Conservation (phyloP, 805 yeast species). For the Zygosaccharomyces siamensis region DNA sequence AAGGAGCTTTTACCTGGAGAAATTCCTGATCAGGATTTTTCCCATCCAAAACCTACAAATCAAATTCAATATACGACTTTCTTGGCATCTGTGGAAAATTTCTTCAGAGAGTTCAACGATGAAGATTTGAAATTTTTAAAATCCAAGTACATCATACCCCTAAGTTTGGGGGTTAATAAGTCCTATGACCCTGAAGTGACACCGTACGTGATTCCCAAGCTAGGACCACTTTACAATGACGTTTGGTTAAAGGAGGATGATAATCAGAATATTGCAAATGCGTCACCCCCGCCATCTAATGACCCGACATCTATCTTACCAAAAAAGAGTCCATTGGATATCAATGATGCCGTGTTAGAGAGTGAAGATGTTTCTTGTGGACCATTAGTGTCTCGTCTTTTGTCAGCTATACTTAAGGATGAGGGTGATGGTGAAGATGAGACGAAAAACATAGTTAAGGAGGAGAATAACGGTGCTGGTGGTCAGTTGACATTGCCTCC, state of each 20-base stretch:
- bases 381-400: slow-evolving; percentile 76
- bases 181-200: slow-evolving; percentile 61
- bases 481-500: slow-evolving; percentile 1
- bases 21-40: slow-evolving; percentile 81
- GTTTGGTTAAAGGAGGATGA: slow-evolving; percentile 83
- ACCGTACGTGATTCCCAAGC: slow-evolving; percentile 77
- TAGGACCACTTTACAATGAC: slow-evolving; percentile 79
- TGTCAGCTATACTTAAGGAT: slow-evolving; percentile 64
- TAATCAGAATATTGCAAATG: slow-evolving; percentile 38
- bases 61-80: slow-evolving; percentile 91
- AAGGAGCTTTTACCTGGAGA: slow-evolving; percentile 77
- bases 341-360: slow-evolving; percentile 56
- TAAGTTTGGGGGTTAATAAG: slow-evolving; percentile 34
- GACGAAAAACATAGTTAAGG: slow-evolving; percentile 9
- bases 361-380: slow-evolving; percentile 81
- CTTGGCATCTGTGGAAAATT: slow-evolving; percentile 79
- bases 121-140: slow-evolving; percentile 77
- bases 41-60: slow-evolving; percentile 76
- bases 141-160: slow-evolving; percentile 55
- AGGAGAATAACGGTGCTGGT: slow-evolving; percentile 4
- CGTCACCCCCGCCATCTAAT: slow-evolving; percentile 45
- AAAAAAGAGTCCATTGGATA: slow-evolving; percentile 51
- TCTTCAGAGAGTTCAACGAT: slow-evolving; percentile 67
- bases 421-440: slow-evolving; percentile 15
- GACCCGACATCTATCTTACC: slow-evolving; percentile 45